Percentiles rank a stretch among this genome's conserved stretches.
phyloP scores from a whole-genome alignment of 805 yeast genomes.

The Metschnikowia rubicola region DNA sequence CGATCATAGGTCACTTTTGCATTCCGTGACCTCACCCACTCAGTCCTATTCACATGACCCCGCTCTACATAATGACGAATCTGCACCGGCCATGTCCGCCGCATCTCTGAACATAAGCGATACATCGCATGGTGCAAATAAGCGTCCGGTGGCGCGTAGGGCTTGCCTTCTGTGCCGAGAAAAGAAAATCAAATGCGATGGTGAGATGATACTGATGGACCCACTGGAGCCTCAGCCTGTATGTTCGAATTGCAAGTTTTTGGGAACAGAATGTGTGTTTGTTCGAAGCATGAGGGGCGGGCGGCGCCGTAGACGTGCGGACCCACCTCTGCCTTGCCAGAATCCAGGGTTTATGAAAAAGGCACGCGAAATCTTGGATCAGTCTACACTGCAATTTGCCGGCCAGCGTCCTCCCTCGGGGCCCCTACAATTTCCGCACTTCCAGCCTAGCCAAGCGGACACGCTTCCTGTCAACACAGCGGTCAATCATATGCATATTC shows the following conservation, averaged over 20 bases:
- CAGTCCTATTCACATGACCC: too few species aligned
- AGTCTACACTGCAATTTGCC: not conserved
- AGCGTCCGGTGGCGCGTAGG: constrained; percentile 51
- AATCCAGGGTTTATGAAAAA: not conserved
- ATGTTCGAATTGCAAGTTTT: constrained; percentile 49
- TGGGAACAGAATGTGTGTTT: constrained; percentile 50
- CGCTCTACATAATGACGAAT: not conserved
- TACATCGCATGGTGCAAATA: not conserved
- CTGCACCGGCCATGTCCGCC: not conserved
- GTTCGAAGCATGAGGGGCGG: constrained; percentile 60
- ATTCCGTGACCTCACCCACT: too few species aligned
- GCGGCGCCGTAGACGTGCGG: constrained; percentile 36
- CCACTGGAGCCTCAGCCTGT: constrained; percentile 11
- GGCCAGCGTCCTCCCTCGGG: not conserved
- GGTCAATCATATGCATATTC: too few species aligned
- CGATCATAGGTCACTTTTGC: too few species aligned
- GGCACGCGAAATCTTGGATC: not conserved
- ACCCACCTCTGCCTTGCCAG: not conserved
- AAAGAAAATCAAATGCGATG: constrained; percentile 65
- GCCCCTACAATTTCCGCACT: not conserved
- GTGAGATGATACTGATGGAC: constrained; percentile 32
- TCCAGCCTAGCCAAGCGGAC: not conserved
- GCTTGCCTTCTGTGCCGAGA: constrained; percentile 66
- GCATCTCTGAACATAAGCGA: not conserved
- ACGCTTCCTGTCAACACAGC: too few species aligned